Evolutionary conservation across 306 rosid genomes (phyloP).

Genomic region (Carpinus fangiana): DNA sequence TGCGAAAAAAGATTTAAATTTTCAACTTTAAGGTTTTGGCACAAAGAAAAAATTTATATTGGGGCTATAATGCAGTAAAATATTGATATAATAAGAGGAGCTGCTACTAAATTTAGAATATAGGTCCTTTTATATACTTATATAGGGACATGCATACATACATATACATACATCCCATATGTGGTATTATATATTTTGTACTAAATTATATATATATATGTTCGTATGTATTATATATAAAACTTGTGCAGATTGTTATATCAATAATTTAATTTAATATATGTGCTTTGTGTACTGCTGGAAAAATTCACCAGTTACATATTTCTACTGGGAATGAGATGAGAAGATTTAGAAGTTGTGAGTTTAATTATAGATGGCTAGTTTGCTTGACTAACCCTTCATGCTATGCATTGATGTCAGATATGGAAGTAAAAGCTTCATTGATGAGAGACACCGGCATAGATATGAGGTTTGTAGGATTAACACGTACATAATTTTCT

Average conservation of each 20-base stretch:
- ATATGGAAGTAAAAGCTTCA: constrained; percentile 53
- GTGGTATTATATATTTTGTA: too few species aligned
- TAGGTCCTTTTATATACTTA: neutral
- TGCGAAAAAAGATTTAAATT: neutral
- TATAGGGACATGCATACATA: neutral
- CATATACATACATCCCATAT: neutral
- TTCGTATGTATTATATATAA: too few species aligned
- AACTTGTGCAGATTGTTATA: too few species aligned
- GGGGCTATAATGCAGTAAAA: neutral
- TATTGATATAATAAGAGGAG: neutral
- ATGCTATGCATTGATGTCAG: constrained; percentile 38
- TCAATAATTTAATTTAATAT: too few species aligned
- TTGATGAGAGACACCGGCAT: constrained; percentile 88
- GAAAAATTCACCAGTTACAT: neutral
- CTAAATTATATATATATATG: neutral
- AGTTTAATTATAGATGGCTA: neutral
- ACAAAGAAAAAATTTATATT: neutral
- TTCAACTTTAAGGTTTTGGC: too few species aligned
- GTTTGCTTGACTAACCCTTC: neutral
- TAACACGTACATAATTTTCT: neutral
- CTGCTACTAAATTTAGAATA: neutral
- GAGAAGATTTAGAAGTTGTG: neutral
- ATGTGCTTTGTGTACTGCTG: neutral
- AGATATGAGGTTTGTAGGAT: constrained; percentile 67
- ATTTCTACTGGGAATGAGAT: neutral